Percentiles rank a stretch among this genome's conserved stretches.
Conservation (phyloP, 257 asterid genomes). For the Primulina huaijiensis region DNA sequence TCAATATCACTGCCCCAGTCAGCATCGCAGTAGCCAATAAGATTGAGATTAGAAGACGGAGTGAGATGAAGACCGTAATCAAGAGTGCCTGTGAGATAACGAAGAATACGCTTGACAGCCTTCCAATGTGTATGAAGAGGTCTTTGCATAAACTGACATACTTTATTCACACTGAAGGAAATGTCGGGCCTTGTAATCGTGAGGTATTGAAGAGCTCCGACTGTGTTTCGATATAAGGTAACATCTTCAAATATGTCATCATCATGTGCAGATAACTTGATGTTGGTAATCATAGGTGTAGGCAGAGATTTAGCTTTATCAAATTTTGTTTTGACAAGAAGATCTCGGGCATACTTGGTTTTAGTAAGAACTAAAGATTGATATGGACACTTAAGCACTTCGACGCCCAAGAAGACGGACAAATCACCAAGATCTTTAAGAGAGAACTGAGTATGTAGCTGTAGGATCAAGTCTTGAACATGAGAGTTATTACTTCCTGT, state of each 20-base stretch:
- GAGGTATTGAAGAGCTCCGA: not conserved
- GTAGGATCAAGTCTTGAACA: too few species aligned
- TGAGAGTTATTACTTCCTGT: too few species aligned
- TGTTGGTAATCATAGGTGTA: not conserved
- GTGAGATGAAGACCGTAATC: not conserved
- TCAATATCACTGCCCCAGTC: not conserved
- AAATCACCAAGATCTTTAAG: too few species aligned
- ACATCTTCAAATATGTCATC: too few species aligned
- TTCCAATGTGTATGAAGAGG: too few species aligned
- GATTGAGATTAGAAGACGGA: not conserved
- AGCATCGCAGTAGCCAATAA: not conserved
- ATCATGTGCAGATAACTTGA: not conserved
- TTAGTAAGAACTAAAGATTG: not conserved
- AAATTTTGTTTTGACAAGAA: not conserved
- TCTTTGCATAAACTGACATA: too few species aligned
- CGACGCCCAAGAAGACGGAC: not conserved
- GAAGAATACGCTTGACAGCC: too few species aligned
- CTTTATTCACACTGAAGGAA: too few species aligned
- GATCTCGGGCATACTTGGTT: not conserved
- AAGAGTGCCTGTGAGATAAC: accelerated
- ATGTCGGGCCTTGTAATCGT: too few species aligned
- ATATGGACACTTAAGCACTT: accelerated
- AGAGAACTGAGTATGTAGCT: too few species aligned
- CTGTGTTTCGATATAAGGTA: not conserved
- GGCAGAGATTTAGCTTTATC: not conserved